Evolutionary conservation across 2,329 filamentous ascomycete genomes (phyloP).

Genomic region (Botrytis sinoallii): DNA sequence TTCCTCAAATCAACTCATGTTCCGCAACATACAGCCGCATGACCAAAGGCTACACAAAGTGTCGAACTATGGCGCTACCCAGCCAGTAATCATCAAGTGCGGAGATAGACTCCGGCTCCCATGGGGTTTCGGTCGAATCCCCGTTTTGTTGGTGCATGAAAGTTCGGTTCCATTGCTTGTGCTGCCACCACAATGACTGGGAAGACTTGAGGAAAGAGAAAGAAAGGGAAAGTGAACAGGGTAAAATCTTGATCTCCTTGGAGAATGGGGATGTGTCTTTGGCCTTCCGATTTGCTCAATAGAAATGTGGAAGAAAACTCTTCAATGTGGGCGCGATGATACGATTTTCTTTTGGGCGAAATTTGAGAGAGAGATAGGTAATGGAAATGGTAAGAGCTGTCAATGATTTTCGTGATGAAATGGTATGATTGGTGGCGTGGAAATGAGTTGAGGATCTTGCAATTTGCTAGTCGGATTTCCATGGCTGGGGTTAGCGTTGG

Average conservation of each 20-base stretch:
- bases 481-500: background rate
- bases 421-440: conserved; percentile 12
- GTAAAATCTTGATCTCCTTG: background rate
- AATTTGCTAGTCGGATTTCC: background rate
- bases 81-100: conserved; percentile 1
- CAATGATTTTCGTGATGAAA: conserved; percentile 5
- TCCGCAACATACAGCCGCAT: conserved; percentile 14
- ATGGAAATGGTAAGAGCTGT: background rate
- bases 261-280: background rate
- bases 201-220: background rate
- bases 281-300: background rate
- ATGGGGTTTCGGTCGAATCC: conserved; percentile 5
- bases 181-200: background rate
- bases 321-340: background rate
- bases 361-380: background rate
- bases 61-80: background rate
- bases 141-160: conserved; percentile 4
- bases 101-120: conserved; percentile 6
- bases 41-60: conserved; percentile 13
- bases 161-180: background rate
- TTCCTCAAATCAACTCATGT: conserved; percentile 1
- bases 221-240: background rate
- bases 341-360: background rate
- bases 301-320: background rate
- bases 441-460: background rate